Base-by-base conservation (phyloP, 306 rosid genomes). In the Quercus aquifolioides region DNA sequence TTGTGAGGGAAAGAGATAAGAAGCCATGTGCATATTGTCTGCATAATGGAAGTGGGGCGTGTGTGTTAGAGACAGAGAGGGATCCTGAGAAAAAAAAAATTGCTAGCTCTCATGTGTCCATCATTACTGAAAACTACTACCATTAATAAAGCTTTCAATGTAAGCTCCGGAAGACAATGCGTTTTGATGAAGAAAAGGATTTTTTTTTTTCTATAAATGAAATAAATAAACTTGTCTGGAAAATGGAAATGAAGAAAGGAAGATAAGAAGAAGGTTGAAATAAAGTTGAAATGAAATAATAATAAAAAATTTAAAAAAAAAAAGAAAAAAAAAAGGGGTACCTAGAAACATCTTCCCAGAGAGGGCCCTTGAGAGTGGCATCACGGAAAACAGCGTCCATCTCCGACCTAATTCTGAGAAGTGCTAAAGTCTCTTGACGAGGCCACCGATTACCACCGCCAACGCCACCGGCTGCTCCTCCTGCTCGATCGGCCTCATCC, bases 281-380 rank as follows among this genome's bases (percentile, higher is more conserved):
- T 17, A 35, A 31, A 28, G 17, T 17, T 7, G 8, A 49, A 5
- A 65, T 13, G 51, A 5, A 41, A 8, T 41, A 41, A 41, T 41
- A 41, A 35, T 35, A 35, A 35, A 6, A 38, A 38, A 6, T 33
- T 5, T 0, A 38, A 7, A 2, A 41, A 41, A 64, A 5, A 13
- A 1, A 5, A 13, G 0, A 43, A 0, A 11, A 14, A 13, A 28
- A 20, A 26, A 49, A 10, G 2, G 26, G 18, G 43, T 55, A 87
- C 90, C 88, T 84, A 81, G 90, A 87, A 10, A 87, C 85, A 14
- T 82, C 85, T 69, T 87, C 90, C 90, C 90, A 87, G 4, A 87
- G 80, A 6, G 90, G 90, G 3, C 86, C 88, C 52, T 87, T 87
- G 43, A 87, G 85, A 5, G 88, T 79, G 60, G 90, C 88, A 59